phyloP scores from a whole-genome alignment of 164 flowering plant species.

The Vitis labrusca region DNA sequence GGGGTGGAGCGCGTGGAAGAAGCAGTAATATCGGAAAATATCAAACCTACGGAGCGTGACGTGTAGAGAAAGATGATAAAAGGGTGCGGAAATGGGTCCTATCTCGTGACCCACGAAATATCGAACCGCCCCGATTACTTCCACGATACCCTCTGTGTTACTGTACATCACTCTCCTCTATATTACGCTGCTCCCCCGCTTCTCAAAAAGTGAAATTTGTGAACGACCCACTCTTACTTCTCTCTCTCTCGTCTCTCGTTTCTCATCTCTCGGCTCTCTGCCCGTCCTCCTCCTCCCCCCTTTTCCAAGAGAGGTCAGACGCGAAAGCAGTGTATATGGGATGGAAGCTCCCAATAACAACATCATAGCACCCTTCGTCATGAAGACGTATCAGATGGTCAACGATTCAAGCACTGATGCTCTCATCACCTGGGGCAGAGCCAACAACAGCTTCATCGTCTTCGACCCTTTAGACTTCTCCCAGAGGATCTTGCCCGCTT shows the following conservation, averaged over 20 bases:
- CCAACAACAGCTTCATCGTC: slow-evolving; percentile 81
- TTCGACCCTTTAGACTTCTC: slow-evolving; percentile 73
- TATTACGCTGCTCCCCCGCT: slow-evolving; percentile 9
- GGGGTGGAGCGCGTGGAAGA: slow-evolving; percentile 3
- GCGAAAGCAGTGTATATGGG: slow-evolving; percentile 3
- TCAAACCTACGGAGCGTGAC: slow-evolving; percentile 8
- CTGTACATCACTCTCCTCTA: slow-evolving; percentile 5
- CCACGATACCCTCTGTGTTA: slow-evolving; percentile 20
- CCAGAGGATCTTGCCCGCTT: slow-evolving; percentile 56
- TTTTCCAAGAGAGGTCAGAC: neutral
- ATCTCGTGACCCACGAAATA: slow-evolving; percentile 15
- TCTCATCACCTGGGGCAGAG: slow-evolving; percentile 65
- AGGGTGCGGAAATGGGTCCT: slow-evolving; percentile 25
- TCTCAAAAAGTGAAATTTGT: no score
- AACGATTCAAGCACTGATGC: slow-evolving; percentile 63
- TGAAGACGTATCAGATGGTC: slow-evolving; percentile 89
- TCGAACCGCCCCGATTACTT: slow-evolving; percentile 9
- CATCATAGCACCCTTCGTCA: slow-evolving; percentile 68
- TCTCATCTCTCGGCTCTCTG: no score
- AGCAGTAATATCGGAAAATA: slow-evolving; percentile 7
- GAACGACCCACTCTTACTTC: neutral
- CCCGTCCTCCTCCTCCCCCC: no score
- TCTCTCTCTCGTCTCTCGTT: neutral
- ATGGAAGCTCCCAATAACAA: slow-evolving; percentile 23
- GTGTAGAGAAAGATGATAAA: slow-evolving; percentile 20